These are phyloP conservation scores for Gliomastix tumulicola DNA, from an alignment of 2,329 filamentous ascomycete genomes.

Conservation along the genomic window DNA sequence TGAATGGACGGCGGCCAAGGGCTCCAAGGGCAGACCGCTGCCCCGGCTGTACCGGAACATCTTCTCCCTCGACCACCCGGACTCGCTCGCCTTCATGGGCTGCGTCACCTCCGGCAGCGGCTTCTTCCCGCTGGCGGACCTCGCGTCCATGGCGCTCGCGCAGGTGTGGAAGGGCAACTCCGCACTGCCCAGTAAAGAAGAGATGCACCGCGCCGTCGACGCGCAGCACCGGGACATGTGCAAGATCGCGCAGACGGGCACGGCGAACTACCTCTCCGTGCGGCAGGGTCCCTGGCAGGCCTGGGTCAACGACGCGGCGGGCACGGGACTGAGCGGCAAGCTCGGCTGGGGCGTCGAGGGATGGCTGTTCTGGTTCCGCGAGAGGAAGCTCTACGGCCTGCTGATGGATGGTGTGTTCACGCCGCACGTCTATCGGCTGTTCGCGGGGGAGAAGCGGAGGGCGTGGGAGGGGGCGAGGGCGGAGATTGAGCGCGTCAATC, in stretches of 20 bases:
- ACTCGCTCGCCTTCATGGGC: slow-evolving; percentile 35
- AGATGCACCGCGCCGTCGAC: slow-evolving; percentile 27
- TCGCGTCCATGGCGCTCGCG: slow-evolving; percentile 32
- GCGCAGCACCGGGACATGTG: slow-evolving; percentile 23
- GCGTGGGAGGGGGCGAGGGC: slow-evolving; percentile 29
- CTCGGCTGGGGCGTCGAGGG: slow-evolving; percentile 30
- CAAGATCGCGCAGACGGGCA: slow-evolving; percentile 15
- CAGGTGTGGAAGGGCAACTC: slow-evolving; percentile 34
- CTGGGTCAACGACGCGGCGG: slow-evolving; percentile 32
- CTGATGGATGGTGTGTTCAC: slow-evolving; percentile 29
- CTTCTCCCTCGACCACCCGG: slow-evolving; percentile 32
- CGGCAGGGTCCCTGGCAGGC: slow-evolving; percentile 23
- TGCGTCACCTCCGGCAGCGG: slow-evolving; percentile 23
- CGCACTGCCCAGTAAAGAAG: slow-evolving; percentile 21
- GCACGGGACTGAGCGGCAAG: slow-evolving; percentile 28
- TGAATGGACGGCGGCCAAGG: slow-evolving; percentile 14
- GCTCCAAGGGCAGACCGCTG: slow-evolving; percentile 17
- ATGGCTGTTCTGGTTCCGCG: slow-evolving; percentile 32
- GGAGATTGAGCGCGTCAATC: slow-evolving; percentile 22
- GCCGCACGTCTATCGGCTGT: slow-evolving; percentile 31
- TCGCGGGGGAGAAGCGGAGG: slow-evolving; percentile 27
- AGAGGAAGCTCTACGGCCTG: slow-evolving; percentile 26
- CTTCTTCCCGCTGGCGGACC: slow-evolving; percentile 28
- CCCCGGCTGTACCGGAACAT: slow-evolving; percentile 33
- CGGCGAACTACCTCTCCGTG: slow-evolving; percentile 16